Conservation (phyloP, 495 filamentous ascomycete species). For the Neurospora sublineolata region DNA sequence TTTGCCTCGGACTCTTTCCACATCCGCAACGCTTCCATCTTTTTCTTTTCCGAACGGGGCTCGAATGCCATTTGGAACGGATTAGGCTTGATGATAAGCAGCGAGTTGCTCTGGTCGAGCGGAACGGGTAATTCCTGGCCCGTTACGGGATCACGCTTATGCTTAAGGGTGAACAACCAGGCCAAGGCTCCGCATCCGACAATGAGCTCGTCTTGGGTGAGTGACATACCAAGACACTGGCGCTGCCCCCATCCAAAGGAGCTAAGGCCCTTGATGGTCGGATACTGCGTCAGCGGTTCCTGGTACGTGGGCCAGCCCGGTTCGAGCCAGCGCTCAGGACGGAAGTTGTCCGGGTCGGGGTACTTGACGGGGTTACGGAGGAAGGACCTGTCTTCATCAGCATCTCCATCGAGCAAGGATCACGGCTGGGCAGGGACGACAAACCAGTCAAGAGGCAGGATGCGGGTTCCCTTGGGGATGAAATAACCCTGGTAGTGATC, state of each 20-base stretch:
- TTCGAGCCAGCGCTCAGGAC: slow-evolving; percentile 40
- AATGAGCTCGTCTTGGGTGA: slow-evolving; percentile 36
- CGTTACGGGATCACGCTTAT: slow-evolving; percentile 22
- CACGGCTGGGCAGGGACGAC: neutral
- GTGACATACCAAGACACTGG: slow-evolving; percentile 43
- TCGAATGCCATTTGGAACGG: slow-evolving; percentile 32
- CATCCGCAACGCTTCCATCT: slow-evolving; percentile 18
- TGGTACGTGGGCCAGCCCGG: slow-evolving; percentile 42
- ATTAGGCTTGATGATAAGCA: slow-evolving; percentile 33
- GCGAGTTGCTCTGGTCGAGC: slow-evolving; percentile 29
- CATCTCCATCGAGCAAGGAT: neutral
- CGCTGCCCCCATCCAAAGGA: slow-evolving; percentile 52
- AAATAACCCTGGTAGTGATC: slow-evolving; percentile 34
- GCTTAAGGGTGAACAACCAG: slow-evolving; percentile 39
- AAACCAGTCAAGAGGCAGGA: slow-evolving; percentile 41
- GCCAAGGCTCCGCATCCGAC: slow-evolving; percentile 33
- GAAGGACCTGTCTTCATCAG: slow-evolving; percentile 17
- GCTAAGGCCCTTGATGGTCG: slow-evolving; percentile 33
- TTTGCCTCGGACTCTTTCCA: slow-evolving; percentile 14
- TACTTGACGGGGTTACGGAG: slow-evolving; percentile 34
- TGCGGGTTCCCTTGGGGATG: slow-evolving; percentile 33
- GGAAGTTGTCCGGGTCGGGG: slow-evolving; percentile 39
- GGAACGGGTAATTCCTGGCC: slow-evolving; percentile 27
- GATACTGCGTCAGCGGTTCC: slow-evolving; percentile 32
- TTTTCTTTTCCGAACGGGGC: slow-evolving; percentile 22